Percentiles rank a stretch among this genome's conserved stretches.
These are phyloP conservation scores for Thalassiosira oceanica DNA, from an alignment of 352 stramenopile species.

Conservation along the genomic window DNA sequence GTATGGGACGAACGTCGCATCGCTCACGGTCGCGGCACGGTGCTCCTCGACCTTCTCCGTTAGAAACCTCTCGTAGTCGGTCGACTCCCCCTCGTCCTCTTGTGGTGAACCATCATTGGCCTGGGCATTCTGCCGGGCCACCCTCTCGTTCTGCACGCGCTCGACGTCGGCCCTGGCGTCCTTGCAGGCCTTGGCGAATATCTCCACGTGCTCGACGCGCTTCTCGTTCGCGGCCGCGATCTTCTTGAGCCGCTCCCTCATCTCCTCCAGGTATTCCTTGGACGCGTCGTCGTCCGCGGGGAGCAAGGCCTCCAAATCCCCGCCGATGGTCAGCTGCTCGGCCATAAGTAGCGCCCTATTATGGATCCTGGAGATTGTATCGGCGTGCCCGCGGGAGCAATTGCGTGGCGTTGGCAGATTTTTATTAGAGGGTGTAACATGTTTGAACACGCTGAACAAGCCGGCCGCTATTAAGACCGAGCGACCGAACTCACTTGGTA, in stretches of 20 bases:
- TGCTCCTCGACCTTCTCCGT: slow-evolving; percentile 30
- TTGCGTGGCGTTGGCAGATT: too few relatives aligned
- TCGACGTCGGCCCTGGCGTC: slow-evolving; percentile 10
- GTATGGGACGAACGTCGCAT: slow-evolving; percentile 8
- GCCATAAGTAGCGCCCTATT: slow-evolving; percentile 18
- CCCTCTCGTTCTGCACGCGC: not conserved
- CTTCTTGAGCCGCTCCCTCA: slow-evolving; percentile 42
- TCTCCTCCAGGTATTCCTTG: slow-evolving; percentile 17
- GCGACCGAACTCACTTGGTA: too few relatives aligned
- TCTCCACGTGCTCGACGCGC: slow-evolving; percentile 27
- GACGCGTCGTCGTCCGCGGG: slow-evolving; percentile 17
- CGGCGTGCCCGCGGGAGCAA: too few relatives aligned
- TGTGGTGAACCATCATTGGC: not conserved
- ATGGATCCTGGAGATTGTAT: too few relatives aligned
- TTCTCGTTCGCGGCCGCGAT: slow-evolving; percentile 38
- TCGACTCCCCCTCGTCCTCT: slow-evolving; percentile 2
- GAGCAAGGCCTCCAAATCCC: slow-evolving; percentile 23
- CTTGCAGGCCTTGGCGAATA: slow-evolving; percentile 36
- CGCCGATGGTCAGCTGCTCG: slow-evolving; percentile 16
- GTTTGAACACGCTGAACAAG: too few relatives aligned
- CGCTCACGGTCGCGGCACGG: slow-evolving; percentile 12
- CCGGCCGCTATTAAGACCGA: too few relatives aligned
- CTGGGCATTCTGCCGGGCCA: slow-evolving; percentile 1
- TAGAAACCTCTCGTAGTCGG: slow-evolving; percentile 48
- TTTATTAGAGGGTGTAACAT: too few relatives aligned